phyloP scores from a whole-genome alignment of 2,329 filamentous ascomycete genomes.

The Graphilbum sp. region DNA sequence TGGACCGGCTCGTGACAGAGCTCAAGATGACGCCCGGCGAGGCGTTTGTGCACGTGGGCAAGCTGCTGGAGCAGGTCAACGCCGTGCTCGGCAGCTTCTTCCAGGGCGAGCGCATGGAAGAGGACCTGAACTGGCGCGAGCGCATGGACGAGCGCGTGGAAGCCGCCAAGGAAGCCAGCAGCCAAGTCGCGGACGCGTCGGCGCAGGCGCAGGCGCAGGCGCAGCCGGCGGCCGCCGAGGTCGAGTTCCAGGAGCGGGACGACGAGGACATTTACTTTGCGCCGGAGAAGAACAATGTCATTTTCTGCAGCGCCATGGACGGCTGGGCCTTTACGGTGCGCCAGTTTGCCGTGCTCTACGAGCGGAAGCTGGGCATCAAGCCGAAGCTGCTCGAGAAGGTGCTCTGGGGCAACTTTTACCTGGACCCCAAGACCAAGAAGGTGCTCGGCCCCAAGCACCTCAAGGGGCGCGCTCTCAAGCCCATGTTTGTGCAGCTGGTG shows the following conservation, averaged over 20 bases:
- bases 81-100: conserved; percentile 96
- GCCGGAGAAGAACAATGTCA: conserved; percentile 96
- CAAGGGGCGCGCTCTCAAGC: conserved; percentile 80
- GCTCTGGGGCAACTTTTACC: conserved; percentile 90
- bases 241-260: conserved; percentile 74
- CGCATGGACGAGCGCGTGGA: conserved; percentile 74
- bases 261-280: conserved; percentile 98
- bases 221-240: conserved; percentile 32
- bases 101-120: conserved; percentile 95
- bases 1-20: conserved; percentile 87
- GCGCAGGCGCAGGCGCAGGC: no score
- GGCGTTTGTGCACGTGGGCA: conserved; percentile 77
- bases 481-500: conserved; percentile 94
- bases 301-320: conserved; percentile 93
- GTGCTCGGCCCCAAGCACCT: conserved; percentile 81
- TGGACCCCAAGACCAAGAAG: conserved; percentile 94
- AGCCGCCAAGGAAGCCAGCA: conserved; percentile 27
- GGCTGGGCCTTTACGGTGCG: conserved; percentile 98
- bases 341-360: conserved; percentile 85
- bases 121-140: conserved; percentile 91
- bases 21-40: conserved; percentile 83
- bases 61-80: conserved; percentile 88
- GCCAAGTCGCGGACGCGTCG: no score
- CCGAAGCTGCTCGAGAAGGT: conserved; percentile 77
- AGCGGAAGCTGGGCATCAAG: conserved; percentile 95